These are phyloP conservation scores for Gossypium trilobum DNA, from an alignment of 441 rosid genomes.

Conservation along the genomic window DNA sequence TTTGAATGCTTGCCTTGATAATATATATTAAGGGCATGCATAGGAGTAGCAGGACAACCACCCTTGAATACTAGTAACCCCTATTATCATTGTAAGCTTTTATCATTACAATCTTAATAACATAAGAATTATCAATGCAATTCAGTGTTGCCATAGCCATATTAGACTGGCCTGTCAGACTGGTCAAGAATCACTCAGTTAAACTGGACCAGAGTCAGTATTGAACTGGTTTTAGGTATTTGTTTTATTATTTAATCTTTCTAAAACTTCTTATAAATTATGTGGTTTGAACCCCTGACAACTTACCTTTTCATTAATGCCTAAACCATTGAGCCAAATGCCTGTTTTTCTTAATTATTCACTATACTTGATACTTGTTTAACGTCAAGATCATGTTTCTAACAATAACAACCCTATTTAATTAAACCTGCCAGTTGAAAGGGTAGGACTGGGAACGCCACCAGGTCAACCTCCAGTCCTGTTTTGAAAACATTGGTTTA, in stretches of 20 bases:
- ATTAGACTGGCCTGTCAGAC: neutral
- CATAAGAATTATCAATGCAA: neutral
- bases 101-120: constrained; percentile 1
- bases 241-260: neutral
- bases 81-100: neutral
- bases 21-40: neutral
- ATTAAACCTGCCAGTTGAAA: neutral
- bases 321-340: neutral
- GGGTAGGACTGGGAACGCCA: neutral
- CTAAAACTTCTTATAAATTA: neutral
- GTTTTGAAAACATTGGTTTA: neutral
- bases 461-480: neutral
- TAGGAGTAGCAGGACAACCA: neutral
- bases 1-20: constrained; percentile 14
- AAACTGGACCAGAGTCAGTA: neutral
- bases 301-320: neutral
- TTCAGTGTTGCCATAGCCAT: neutral
- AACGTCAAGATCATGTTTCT: neutral
- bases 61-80: neutral
- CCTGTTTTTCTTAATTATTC: neutral
- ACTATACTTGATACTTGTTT: neutral
- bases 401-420: neutral
- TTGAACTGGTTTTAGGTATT: neutral
- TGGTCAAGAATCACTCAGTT: neutral
- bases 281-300: neutral